Percentiles rank a stretch among this genome's conserved stretches.
Conservation (phyloP, 805 yeast species). For the Starmerella asiatica region DNA sequence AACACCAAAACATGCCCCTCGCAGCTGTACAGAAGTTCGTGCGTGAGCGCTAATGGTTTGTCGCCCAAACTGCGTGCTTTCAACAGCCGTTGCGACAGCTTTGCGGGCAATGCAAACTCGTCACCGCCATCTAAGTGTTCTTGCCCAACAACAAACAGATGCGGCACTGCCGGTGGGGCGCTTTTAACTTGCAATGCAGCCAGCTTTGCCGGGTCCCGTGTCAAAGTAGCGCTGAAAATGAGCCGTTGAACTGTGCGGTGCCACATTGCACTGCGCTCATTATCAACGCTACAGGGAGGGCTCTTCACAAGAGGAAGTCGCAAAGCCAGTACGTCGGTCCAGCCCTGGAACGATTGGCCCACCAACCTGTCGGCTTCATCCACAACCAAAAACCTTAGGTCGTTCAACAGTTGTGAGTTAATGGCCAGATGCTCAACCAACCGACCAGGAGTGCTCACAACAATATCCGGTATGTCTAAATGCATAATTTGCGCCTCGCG, state of each 20-base stretch:
- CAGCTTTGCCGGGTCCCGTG: slow-evolving; percentile 82
- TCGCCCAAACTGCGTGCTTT: slow-evolving; percentile 24
- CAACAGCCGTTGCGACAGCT: slow-evolving; percentile 28
- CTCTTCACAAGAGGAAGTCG: slow-evolving; percentile 6
- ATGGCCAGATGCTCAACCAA: slow-evolving; percentile 44
- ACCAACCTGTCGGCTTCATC: slow-evolving; percentile 96
- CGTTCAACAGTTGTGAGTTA: slow-evolving; percentile 41
- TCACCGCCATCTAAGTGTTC: slow-evolving; percentile 23
- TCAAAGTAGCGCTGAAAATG: slow-evolving; percentile 83
- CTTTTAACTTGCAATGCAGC: slow-evolving; percentile 47
- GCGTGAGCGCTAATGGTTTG: slow-evolving; percentile 65
- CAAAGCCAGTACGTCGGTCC: slow-evolving; percentile 46
- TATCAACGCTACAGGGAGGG: slow-evolving; percentile 2
- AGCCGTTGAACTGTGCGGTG: slow-evolving; percentile 44
- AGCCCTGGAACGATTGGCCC: slow-evolving; percentile 84
- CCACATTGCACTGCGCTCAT: slow-evolving; percentile 16
- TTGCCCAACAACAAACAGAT: slow-evolving; percentile 57
- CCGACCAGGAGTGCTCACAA: slow-evolving; percentile 68
- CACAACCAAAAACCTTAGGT: slow-evolving; percentile 53
- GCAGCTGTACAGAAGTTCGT: slow-evolving; percentile 31
- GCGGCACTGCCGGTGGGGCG: slow-evolving; percentile 36
- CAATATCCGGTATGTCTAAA: slow-evolving; percentile 25
- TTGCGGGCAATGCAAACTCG: slow-evolving; percentile 29
- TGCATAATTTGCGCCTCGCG: slow-evolving; percentile 49
- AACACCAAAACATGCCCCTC: slow-evolving; percentile 37